Evolutionary conservation across 352 stramenopile genomes (phyloP).

Genomic region (Globisporangium okanoganense): DNA sequence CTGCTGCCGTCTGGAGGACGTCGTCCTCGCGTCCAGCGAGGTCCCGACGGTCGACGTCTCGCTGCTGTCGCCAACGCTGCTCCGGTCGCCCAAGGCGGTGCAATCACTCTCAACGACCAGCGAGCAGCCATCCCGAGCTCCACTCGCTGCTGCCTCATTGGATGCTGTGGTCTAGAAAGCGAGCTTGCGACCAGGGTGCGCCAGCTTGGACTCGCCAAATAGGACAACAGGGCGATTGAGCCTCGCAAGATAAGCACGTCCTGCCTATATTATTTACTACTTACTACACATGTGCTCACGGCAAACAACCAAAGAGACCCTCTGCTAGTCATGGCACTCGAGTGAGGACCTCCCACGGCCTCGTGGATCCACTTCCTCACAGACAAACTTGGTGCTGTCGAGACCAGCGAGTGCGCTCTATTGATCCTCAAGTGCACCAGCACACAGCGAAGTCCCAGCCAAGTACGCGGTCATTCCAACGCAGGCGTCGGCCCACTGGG

Average conservation of each 20-base stretch:
- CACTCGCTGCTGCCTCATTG: not conserved
- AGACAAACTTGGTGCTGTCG: not conserved
- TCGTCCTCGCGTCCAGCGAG: constrained; percentile 29
- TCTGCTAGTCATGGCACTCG: not conserved
- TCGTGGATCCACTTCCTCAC: constrained; percentile 8
- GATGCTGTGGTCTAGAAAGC: not conserved
- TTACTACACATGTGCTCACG: too few species aligned
- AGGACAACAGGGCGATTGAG: too few species aligned
- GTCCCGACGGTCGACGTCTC: constrained; percentile 28
- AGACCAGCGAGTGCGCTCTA: not conserved
- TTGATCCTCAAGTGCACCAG: not conserved
- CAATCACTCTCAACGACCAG: not conserved
- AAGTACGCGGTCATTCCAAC: constrained; percentile 5
- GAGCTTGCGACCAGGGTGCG: too few species aligned
- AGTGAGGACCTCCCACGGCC: constrained; percentile 3
- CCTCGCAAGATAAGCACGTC: too few species aligned
- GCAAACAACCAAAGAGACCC: too few species aligned
- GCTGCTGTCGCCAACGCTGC: constrained; percentile 32
- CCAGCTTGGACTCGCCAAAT: too few species aligned
- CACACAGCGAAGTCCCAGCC: not conserved
- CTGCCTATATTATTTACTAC: too few species aligned
- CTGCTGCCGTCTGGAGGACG: constrained; percentile 55
- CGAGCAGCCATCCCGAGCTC: not conserved
- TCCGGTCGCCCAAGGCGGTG: not conserved
- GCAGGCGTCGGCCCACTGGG: constrained; percentile 11